Evolutionary conservation across 257 asterid species (phyloP).

Genomic region (Penstemon barbatus): DNA sequence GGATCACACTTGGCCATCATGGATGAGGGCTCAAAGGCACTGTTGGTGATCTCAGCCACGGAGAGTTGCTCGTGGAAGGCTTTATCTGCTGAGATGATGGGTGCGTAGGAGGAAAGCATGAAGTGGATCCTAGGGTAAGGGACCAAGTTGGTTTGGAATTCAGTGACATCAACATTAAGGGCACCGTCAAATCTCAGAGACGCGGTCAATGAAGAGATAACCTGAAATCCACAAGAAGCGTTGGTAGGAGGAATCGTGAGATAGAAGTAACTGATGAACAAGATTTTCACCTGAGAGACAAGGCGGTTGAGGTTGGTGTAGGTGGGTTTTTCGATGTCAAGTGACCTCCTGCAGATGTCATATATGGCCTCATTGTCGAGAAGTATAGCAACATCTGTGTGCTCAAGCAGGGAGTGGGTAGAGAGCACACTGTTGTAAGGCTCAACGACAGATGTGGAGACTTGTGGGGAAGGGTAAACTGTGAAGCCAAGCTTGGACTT

Average conservation of each 20-base stretch:
- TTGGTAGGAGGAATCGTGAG: not conserved
- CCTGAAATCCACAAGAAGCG: constrained; percentile 25
- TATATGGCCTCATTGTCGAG: constrained; percentile 46
- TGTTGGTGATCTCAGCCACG: constrained; percentile 45
- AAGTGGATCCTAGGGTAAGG: constrained; percentile 50
- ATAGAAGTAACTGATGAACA: not conserved
- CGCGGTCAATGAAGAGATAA: constrained; percentile 46
- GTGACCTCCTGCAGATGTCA: constrained; percentile 45
- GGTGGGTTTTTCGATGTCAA: constrained; percentile 43
- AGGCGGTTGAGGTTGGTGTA: constrained; percentile 48
- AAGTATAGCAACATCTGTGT: constrained; percentile 43
- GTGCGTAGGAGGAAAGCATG: constrained; percentile 47
- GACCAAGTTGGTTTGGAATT: constrained; percentile 49
- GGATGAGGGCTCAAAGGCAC: constrained; percentile 46
- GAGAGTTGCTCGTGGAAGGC: constrained; percentile 47
- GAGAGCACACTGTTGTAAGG: constrained; percentile 49
- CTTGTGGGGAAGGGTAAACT: constrained; percentile 45
- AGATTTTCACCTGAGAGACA: constrained; percentile 35
- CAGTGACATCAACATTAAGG: constrained; percentile 43
- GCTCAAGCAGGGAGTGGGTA: constrained; percentile 45
- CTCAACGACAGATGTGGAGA: constrained; percentile 49
- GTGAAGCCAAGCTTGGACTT: constrained; percentile 47
- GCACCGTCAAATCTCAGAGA: constrained; percentile 51
- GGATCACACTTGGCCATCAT: constrained; percentile 55
- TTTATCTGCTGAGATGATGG: constrained; percentile 42